These are phyloP conservation scores for Glycine soja DNA, from an alignment of 306 rosid species.

Conservation along the genomic window DNA sequence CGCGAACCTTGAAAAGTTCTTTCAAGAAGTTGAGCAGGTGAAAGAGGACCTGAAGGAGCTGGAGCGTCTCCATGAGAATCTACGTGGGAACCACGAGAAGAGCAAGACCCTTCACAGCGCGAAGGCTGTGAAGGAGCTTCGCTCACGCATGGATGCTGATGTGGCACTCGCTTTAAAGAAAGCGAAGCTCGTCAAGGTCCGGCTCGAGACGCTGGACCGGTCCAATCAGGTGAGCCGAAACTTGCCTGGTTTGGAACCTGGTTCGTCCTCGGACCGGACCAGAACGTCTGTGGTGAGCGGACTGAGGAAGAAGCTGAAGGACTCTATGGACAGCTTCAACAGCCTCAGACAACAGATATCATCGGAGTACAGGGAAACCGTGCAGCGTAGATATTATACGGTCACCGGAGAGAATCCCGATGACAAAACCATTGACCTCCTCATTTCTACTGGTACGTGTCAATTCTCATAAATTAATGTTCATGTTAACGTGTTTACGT, in stretches of 20 bases:
- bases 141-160: slow-evolving; percentile 81
- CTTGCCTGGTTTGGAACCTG: slow-evolving; percentile 74
- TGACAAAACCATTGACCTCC: slow-evolving; percentile 76
- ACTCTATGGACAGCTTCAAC: slow-evolving; percentile 79
- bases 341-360: slow-evolving; percentile 71
- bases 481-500: not conserved
- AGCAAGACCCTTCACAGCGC: slow-evolving; percentile 86
- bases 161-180: slow-evolving; percentile 74
- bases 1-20: slow-evolving; percentile 74
- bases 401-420: slow-evolving; percentile 93
- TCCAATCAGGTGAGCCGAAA: slow-evolving; percentile 66
- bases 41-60: slow-evolving; percentile 77
- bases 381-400: slow-evolving; percentile 80
- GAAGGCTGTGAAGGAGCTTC: slow-evolving; percentile 72
- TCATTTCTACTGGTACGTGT: slow-evolving; percentile 74
- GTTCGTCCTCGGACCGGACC: slow-evolving; percentile 80
- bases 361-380: slow-evolving; percentile 78
- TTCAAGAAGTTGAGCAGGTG: slow-evolving; percentile 71
- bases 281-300: slow-evolving; percentile 78
- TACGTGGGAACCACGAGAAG: slow-evolving; percentile 65
- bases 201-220: slow-evolving; percentile 72
- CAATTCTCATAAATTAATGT: not conserved
- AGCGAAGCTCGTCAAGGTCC: slow-evolving; percentile 77
- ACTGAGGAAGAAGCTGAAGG: slow-evolving; percentile 77
- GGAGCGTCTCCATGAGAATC: slow-evolving; percentile 60